Evolutionary conservation across 2,329 filamentous ascomycete genomes (phyloP).

Genomic region (Pseudogymnoascus sp.): DNA sequence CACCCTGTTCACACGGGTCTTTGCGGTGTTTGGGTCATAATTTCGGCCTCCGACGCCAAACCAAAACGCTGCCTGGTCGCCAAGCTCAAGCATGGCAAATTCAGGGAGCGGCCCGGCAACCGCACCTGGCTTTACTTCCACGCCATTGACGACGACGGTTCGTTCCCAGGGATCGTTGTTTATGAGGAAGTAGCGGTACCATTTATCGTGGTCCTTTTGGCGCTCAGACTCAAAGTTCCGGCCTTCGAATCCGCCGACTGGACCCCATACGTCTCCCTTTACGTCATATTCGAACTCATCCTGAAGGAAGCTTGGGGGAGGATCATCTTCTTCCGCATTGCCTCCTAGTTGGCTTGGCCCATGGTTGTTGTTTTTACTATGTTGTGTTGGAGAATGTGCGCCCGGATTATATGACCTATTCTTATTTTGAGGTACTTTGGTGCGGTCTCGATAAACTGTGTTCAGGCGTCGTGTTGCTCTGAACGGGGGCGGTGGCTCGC

Average conservation of each 20-base stretch:
- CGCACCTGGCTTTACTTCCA: constrained; percentile 19
- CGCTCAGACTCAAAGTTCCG: neutral
- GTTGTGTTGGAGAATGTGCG: neutral
- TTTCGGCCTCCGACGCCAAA: neutral
- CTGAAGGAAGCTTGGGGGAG: neutral
- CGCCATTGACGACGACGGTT: constrained; percentile 22
- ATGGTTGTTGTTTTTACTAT: neutral
- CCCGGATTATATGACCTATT: neutral
- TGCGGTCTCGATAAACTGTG: neutral
- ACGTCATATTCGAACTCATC: neutral
- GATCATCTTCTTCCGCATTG: neutral
- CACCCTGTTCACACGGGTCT: neutral
- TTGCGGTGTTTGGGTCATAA: neutral
- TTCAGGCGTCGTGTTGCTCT: neutral
- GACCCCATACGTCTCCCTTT: neutral
- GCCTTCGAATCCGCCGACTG: neutral
- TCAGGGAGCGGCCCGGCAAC: constrained; percentile 24
- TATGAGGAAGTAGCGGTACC: constrained; percentile 21
- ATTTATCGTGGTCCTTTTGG: neutral
- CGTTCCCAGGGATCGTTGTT: constrained; percentile 20
- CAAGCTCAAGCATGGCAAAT: constrained; percentile 19
- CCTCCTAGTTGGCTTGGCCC: neutral
- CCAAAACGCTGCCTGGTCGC: neutral
- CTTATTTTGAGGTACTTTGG: neutral
- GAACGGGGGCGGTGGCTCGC: neutral